Base-by-base conservation (phyloP, 2,329 filamentous ascomycete genomes). In the Kalaharituber pfeilii region DNA sequence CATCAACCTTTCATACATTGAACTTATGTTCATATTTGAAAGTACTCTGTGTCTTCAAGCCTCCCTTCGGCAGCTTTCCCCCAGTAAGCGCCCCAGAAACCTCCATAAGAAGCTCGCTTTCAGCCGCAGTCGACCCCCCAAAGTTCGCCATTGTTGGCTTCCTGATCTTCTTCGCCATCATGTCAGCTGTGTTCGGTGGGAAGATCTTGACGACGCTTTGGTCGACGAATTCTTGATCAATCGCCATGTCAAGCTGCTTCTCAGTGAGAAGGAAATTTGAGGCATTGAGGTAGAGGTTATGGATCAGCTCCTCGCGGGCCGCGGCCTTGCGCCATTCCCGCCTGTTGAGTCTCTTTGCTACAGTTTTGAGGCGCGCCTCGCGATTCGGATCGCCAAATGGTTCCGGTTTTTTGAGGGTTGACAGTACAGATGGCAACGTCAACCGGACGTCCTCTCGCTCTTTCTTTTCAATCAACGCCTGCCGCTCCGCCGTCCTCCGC, bases 281-380 rank as follows among this genome's bases (percentile, higher is more conserved):
- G 4, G 91, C 87, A 62, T 87, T 84, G 71, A 91, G 84, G 70
- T 98, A 98, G 11, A 98, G 76, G 56, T 85, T 80, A 69, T 94
- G 86, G 27, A 98, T 70, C 15, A 81, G 76, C 60, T 89, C 79
- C 57, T 77, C 74, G 51, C 83, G 77, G 52, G 75, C 73, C 55
- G 80, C 74, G 44, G 73, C 72, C 65, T 80, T 79, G 52, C 71
- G 67, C 8, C 68, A 69, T 13, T 20, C 5, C 5, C 13, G 18
- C 13, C 13, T 25, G 1, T 20, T 13, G 15, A 22, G 42, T 28
- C 72, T 67, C 42, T 74, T 67, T 13, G 70, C 69, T 33, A 57
- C 63, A 49, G 65, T 68, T 26, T 70, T 67, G n/a, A 75, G 74
- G 53, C 75, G 73, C 53, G 70, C 66, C 64, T 79, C 76, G 30